Percentiles rank a stretch among this genome's conserved stretches.
These are phyloP conservation scores for Taphrina betulina DNA, from an alignment of 1,139 yeast species.

Conservation along the genomic window DNA sequence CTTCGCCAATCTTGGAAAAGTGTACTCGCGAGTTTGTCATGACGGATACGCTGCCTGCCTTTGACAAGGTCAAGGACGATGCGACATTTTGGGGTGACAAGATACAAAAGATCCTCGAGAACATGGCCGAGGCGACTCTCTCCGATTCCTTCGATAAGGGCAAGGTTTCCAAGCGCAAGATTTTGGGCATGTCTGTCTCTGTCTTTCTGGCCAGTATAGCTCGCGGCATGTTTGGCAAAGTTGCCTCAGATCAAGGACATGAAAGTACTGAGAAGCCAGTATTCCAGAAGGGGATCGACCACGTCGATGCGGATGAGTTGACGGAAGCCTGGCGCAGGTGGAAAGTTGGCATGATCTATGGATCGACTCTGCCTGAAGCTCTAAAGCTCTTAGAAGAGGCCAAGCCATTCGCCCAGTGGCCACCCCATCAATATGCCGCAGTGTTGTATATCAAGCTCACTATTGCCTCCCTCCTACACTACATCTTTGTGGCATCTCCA, in stretches of 20 bases:
- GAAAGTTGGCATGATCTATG: constrained; percentile 25
- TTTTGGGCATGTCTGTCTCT: constrained; percentile 32
- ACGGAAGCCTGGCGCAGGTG: constrained; percentile 19
- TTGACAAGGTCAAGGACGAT: constrained; percentile 25
- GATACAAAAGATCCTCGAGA: constrained; percentile 31
- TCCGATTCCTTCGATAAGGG: constrained; percentile 35
- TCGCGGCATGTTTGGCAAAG: constrained; percentile 32
- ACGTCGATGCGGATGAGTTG: constrained; percentile 5
- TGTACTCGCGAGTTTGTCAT: constrained; percentile 25
- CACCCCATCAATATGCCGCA: constrained; percentile 18
- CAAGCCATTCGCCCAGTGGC: constrained; percentile 22
- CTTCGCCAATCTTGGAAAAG: constrained; percentile 30
- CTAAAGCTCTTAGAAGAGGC: constrained; percentile 13
- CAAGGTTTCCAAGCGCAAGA: constrained; percentile 33
- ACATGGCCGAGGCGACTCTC: constrained; percentile 30
- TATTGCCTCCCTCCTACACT: constrained; percentile 32
- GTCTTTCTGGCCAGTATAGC: constrained; percentile 29
- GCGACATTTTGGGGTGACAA: constrained; percentile 32
- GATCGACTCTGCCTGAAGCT: constrained; percentile 1
- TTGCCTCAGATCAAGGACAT: constrained; percentile 8
- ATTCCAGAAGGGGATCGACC: neutral
- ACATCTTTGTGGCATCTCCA: constrained; percentile 28
- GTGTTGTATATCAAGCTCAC: constrained; percentile 31
- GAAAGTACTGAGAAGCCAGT: neutral
- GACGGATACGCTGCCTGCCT: constrained; percentile 33